Percentiles rank a stretch among this genome's conserved stretches.
Conservation (phyloP, 2,329 filamentous ascomycete genomes). For the Chalara sp. region DNA sequence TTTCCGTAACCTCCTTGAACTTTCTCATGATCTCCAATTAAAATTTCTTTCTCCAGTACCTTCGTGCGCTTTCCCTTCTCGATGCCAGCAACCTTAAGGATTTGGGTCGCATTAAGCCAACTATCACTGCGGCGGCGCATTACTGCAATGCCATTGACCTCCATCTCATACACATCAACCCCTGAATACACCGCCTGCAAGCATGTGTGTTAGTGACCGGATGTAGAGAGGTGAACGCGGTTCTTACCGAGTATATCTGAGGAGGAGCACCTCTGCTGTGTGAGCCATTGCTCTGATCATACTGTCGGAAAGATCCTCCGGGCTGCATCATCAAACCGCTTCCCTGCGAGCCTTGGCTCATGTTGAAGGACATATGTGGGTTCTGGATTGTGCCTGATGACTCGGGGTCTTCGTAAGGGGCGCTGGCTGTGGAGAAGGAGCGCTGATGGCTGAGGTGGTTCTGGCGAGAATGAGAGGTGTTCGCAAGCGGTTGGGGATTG, state of each 20-base stretch:
- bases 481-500: constrained; percentile 22
- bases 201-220: constrained; percentile 8
- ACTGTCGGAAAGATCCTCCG: constrained; percentile 23
- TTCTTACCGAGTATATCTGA: constrained; percentile 56
- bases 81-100: constrained; percentile 93
- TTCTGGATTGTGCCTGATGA: constrained; percentile 9
- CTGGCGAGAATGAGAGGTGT: constrained; percentile 21
- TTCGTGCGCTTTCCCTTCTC: constrained; percentile 98
- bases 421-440: constrained; percentile 14
- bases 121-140: constrained; percentile 94
- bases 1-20: constrained; percentile 98
- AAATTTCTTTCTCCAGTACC: constrained; percentile 95
- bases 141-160: constrained; percentile 84
- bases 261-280: constrained; percentile 29
- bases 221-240: background rate
- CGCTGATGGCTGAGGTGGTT: constrained; percentile 19
- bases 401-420: constrained; percentile 16
- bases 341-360: constrained; percentile 27
- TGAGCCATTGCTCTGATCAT: constrained; percentile 18
- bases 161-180: constrained; percentile 97
- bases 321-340: constrained; percentile 27
- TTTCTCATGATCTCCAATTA: constrained; percentile 94
- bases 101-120: constrained; percentile 97
- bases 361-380: constrained; percentile 26
- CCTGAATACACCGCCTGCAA: constrained; percentile 81